These are phyloP conservation scores for Papiliotrema fonsecae DNA, from an alignment of 1,284 basidiomycete genomes.

Conservation along the genomic window DNA sequence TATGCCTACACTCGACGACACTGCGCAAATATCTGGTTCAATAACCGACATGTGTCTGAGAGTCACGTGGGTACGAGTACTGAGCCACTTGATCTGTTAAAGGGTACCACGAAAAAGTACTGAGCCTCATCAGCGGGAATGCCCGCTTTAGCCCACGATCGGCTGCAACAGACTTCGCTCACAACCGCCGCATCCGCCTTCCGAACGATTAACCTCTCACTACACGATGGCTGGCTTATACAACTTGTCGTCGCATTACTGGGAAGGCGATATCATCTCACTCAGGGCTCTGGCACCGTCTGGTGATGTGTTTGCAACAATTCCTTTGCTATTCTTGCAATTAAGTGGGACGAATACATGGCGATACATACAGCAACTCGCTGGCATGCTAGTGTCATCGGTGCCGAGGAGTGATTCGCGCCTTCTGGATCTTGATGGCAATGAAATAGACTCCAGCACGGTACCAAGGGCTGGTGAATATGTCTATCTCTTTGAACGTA, in stretches of 20 bases:
- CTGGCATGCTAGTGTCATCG: not conserved
- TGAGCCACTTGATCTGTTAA: no score
- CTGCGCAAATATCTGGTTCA: no score
- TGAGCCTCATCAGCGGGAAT: not conserved
- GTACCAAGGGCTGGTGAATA: no score
- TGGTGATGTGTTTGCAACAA: not conserved
- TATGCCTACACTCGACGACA: no score
- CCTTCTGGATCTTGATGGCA: not conserved
- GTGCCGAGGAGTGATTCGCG: not conserved
- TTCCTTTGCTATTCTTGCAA: not conserved
- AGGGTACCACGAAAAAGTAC: no score
- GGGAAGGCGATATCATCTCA: not conserved
- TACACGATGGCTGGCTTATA: not conserved
- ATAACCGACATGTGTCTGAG: no score
- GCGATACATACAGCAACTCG: not conserved
- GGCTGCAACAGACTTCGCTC: not conserved
- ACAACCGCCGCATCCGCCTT: not conserved
- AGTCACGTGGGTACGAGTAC: no score
- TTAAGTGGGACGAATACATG: not conserved
- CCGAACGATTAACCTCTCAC: not conserved
- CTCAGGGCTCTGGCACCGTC: not conserved
- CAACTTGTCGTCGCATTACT: not conserved
- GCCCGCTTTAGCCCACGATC: not conserved
- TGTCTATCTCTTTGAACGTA: not conserved
- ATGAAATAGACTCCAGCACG: not conserved